These are phyloP conservation scores for Aquilaria sinensis DNA, from an alignment of 345 rosid genomes.

Conservation along the genomic window DNA sequence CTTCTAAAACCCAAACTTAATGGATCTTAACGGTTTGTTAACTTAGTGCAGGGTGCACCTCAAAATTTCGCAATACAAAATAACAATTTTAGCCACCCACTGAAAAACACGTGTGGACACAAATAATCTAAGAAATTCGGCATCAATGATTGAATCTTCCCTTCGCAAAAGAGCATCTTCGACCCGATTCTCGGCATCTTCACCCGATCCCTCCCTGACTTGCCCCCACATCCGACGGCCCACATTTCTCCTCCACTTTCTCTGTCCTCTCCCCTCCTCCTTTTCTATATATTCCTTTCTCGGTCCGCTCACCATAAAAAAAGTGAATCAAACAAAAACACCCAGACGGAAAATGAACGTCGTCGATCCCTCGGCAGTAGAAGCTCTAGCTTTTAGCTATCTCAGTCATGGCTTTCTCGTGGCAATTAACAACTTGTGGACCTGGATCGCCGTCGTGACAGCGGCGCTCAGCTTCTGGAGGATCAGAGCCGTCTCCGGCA, in stretches of 20 bases:
- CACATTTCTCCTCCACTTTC: constrained; percentile 2
- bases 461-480: constrained; percentile 35
- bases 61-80: too few relatives aligned
- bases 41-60: too few relatives aligned
- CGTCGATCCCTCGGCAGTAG: constrained; percentile 23
- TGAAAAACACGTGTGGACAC: neutral
- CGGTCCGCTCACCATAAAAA: neutral
- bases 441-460: constrained; percentile 28
- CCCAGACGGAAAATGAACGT: constrained; percentile 19
- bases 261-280: constrained; percentile 11
- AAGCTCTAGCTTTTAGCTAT: constrained; percentile 18
- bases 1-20: too few relatives aligned
- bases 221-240: constrained; percentile 22
- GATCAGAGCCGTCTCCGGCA: constrained; percentile 12
- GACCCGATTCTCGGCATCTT: constrained; percentile 20
- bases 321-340: constrained; percentile 1
- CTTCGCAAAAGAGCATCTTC: constrained; percentile 6
- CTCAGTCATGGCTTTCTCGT: constrained; percentile 10
- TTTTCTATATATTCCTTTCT: neutral
- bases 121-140: neutral
- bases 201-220: constrained; percentile 25
- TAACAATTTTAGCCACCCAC: constrained; percentile 1
- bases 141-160: constrained; percentile 8
- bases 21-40: too few relatives aligned
- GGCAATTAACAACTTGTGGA: constrained; percentile 23